Base-by-base conservation (phyloP, 1,284 basidiomycete species). In the Ganoderma meredithae region DNA sequence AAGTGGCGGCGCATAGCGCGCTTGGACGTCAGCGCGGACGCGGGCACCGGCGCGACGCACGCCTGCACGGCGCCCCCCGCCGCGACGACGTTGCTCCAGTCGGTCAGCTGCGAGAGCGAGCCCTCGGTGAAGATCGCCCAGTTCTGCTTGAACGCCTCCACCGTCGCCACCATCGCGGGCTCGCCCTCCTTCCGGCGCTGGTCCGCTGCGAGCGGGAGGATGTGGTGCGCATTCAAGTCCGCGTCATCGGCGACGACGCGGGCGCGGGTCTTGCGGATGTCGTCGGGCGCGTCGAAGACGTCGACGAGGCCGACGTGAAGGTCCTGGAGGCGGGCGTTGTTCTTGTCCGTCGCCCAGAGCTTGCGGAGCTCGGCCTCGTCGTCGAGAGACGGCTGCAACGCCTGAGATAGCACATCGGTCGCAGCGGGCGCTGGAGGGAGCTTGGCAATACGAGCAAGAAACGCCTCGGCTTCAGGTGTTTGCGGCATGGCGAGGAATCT, bases 71-170 rank as follows among this genome's bases (percentile, higher is more conserved):
- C 80, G 12, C 88, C 88, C 17, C 88, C 88, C 60, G 87, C 86
- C 31, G 83, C 87, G n/a, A 89, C 79, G 69, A 89, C 85, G 71
- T 88, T 88, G 78, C 81, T 85, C 86, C 86, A 88, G 73, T 88
- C 84, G 47, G 80, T 39, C 22, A 88, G 78, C 73, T 87, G 85
- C 7, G 84, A 86, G n/a, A 90, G 77, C 1, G 86, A 86, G 4
- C 84, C 84, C 72, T 89, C 87, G 12, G 83, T 85, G 75, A 90
- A 90, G 56, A 88, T 80, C 6, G 81, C 66, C 87, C 87, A 90
- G 72, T 86, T 87, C 79, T 83, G 83, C 79, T 84, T 85, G 81
- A 88, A 90, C 59, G 86, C 84, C 10, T 86, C 86, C 15, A 88
- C 72, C 69, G 79, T 78, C 1, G 77, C 69, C 8, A 84, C 85